Percentiles rank a stretch among this genome's conserved stretches.
These are phyloP conservation scores for Diversispora epigaea DNA, from an alignment of 192 early-diverging fungal species.

Conservation along the genomic window DNA sequence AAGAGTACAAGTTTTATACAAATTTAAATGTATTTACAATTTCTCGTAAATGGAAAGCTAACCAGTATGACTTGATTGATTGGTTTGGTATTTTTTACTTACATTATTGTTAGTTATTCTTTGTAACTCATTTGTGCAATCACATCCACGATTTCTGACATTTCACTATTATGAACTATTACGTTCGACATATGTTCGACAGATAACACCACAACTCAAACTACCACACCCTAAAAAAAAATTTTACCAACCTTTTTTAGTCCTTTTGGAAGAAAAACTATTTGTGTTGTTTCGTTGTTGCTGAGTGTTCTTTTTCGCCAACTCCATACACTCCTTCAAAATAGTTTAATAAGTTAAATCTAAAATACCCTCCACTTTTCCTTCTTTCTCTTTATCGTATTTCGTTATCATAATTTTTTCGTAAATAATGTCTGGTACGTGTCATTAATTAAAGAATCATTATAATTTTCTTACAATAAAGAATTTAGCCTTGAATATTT, in stretches of 20 bases:
- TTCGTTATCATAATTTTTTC: not conserved
- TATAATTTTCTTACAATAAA: not conserved
- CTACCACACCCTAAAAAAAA: constrained; percentile 15
- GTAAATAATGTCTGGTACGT: constrained; percentile 31
- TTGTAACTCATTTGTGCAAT: constrained; percentile 24
- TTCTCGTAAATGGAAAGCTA: not conserved
- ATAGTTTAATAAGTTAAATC: not conserved
- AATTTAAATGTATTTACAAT: not conserved
- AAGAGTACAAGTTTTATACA: not conserved
- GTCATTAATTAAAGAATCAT: not conserved
- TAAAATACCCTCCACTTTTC: constrained; percentile 2
- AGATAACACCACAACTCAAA: not conserved
- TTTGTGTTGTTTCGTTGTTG: constrained; percentile 12
- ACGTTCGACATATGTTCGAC: not conserved
- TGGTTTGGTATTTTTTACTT: no score
- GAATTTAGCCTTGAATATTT: not conserved
- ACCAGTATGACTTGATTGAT: no score
- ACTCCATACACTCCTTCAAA: constrained; percentile 28
- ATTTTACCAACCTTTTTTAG: constrained; percentile 19
- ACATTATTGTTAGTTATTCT: not conserved
- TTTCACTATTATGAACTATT: not conserved
- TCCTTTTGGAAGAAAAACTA: constrained; percentile 22
- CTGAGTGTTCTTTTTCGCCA: constrained; percentile 32
- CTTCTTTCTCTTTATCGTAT: constrained; percentile 9
- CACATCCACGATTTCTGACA: not conserved